Base-by-base conservation (phyloP, 352 stramenopile genomes). In the Globisporangium alternatum region DNA sequence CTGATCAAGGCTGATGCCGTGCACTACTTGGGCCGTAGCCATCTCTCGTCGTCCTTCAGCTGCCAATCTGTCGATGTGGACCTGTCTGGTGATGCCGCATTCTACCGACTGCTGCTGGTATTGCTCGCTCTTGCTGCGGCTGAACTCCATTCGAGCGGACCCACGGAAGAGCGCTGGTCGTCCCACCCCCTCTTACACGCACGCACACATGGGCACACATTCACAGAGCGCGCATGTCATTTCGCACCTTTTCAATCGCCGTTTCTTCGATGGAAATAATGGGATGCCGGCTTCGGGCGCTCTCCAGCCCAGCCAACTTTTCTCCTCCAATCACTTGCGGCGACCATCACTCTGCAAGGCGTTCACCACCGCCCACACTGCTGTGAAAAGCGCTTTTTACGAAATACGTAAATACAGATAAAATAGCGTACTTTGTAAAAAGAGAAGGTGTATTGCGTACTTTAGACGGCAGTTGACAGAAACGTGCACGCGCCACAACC, bases 231-330 rank as follows among this genome's bases (percentile, higher is more conserved):
- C 33, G 37, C 57, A 39, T 56, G 28, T 41, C 51, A 56, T 56
- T 64, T 25, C 67, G 64, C 72, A 86, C 78, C 78, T 65, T 72
- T 72, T 66, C 56, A 70, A 84, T 85, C 81, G 79, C 75, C 73
- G 79, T 78, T 89, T 88, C 74, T 81, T 91, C 70, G 81, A 84
- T 90, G 80, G 83, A 90, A 91, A 91, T 90, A 90, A 90, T 90
- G 80, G 83, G 83, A 80, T 87, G 75, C 71, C 66, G 59, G 56
- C 10, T 30, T 58, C 57, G 28, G 19, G 41, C 51, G 56, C 53
- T 33, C 52, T 58, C 56, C 39, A 21, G 19, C 53, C 49, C 62
- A 67, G 60, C 59, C 61, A 71, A 69, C 59, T 75, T 66, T 78
- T 76, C 80, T 87, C 74, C 80, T 87, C 83, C 83, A 91, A 88